These are phyloP conservation scores for Nyctanthes arbortristis DNA, from an alignment of 257 asterid species.

Conservation along the genomic window DNA sequence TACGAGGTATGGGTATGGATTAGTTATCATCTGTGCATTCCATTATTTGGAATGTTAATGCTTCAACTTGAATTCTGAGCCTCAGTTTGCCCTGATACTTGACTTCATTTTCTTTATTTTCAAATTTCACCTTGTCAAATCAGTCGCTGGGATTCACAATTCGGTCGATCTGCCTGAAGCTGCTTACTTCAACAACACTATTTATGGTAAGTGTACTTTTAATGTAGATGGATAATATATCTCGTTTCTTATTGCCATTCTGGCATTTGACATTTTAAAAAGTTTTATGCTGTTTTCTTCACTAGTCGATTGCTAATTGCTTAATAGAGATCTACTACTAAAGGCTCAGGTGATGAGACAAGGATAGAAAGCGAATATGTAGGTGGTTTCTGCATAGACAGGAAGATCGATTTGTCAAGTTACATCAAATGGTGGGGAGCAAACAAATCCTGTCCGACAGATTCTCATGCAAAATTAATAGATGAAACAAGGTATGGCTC, in stretches of 20 bases:
- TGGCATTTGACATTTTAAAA: slow-evolving; percentile 2
- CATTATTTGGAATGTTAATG: slow-evolving; percentile 15
- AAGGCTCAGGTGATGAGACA: slow-evolving; percentile 64
- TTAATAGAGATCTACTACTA: slow-evolving; percentile 22
- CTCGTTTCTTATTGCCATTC: background rate
- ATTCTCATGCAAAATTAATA: slow-evolving; percentile 56
- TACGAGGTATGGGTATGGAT: slow-evolving; percentile 6
- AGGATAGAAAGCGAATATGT: slow-evolving; percentile 61
- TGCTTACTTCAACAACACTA: slow-evolving; percentile 54
- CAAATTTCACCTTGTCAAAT: slow-evolving; percentile 27
- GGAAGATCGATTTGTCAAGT: slow-evolving; percentile 90
- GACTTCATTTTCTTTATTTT: slow-evolving; percentile 10
- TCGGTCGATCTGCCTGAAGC: slow-evolving; percentile 68
- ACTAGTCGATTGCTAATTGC: slow-evolving; percentile 23
- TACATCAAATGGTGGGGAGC: slow-evolving; percentile 97
- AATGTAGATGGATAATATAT: background rate
- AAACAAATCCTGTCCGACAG: slow-evolving; percentile 58
- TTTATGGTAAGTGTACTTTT: slow-evolving; percentile 57
- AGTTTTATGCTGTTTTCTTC: background rate
- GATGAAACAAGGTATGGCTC: slow-evolving; percentile 61
- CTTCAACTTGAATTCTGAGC: background rate
- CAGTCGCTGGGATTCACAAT: slow-evolving; percentile 85
- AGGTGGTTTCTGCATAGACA: slow-evolving; percentile 61
- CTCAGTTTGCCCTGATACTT: slow-evolving; percentile 7
- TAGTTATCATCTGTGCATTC: background rate